phyloP scores from a whole-genome alignment of 139 green algal genomes.

The Spirogloea muscicola region DNA sequence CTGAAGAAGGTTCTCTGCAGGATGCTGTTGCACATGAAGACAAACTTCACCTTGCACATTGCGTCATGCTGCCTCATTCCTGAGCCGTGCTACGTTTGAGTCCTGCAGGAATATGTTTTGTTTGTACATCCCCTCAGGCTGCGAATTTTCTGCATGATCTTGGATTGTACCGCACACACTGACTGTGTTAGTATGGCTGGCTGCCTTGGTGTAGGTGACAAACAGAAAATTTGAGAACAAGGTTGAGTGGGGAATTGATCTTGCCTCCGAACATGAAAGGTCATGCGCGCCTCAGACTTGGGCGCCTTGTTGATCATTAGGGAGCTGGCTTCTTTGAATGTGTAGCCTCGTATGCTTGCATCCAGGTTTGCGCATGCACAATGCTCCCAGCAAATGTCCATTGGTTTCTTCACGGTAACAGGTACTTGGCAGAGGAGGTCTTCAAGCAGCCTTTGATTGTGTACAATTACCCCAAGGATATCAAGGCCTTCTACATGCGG shows the following conservation, averaged over 20 bases:
- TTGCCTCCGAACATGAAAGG: conserved; percentile 90
- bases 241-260: conserved; percentile 86
- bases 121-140: too few relatives aligned
- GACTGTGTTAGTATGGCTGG: background rate
- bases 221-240: conserved; percentile 85
- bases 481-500: conserved; percentile 99
- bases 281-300: background rate
- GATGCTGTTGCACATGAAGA: too few relatives aligned
- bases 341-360: background rate
- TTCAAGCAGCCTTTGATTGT: conserved; percentile 93
- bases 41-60: too few relatives aligned
- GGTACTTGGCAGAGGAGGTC: conserved; percentile 84
- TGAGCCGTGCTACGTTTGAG: too few relatives aligned
- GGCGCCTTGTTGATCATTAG: background rate
- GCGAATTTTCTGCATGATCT: too few relatives aligned
- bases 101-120: too few relatives aligned
- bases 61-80: too few relatives aligned
- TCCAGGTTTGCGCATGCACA: background rate
- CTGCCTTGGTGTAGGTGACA: conserved; percentile 58
- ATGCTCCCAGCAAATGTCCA: background rate
- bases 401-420: conserved; percentile 10
- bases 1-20: conserved; percentile 56
- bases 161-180: too few relatives aligned
- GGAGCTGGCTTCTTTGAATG: background rate
- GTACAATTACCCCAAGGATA: conserved; percentile 93